Evolutionary conservation across 495 filamentous ascomycete genomes (phyloP).

Genomic region (Paragyromitra xinjiangensis): DNA sequence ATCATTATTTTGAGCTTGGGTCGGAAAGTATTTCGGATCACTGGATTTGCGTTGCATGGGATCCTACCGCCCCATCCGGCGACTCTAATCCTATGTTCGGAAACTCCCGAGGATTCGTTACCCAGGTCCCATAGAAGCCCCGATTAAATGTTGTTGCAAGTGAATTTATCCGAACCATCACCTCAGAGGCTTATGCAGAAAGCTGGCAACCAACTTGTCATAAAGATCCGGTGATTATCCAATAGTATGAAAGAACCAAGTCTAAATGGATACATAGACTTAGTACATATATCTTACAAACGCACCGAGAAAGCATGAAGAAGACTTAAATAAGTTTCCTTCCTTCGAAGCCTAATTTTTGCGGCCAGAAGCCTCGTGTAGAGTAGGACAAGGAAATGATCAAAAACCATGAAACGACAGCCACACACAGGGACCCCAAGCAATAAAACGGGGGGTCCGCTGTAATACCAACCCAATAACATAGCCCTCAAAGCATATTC

Average conservation of each 20-base stretch:
- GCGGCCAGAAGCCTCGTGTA: not conserved
- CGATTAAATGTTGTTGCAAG: not conserved
- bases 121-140: not conserved
- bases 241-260: not conserved
- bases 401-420: not conserved
- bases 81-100: not conserved
- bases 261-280: not conserved
- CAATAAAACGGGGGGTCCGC: not conserved
- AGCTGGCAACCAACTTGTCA: not conserved
- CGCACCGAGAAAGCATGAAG: not conserved
- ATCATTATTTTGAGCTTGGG: constrained; percentile 2
- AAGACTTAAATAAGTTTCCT: not conserved
- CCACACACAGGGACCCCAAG: not conserved
- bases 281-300: not conserved
- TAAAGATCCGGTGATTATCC: not conserved
- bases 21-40: not conserved
- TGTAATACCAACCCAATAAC: not conserved
- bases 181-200: not conserved
- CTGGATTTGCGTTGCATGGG: not conserved
- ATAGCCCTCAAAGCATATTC: not conserved
- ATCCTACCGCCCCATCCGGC: not conserved
- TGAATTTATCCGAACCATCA: not conserved
- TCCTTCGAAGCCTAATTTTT: not conserved
- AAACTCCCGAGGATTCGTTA: not conserved
- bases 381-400: not conserved